These are phyloP conservation scores for Debaryomycetaceae sp. DNA, from an alignment of 1,139 yeast genomes.

Conservation along the genomic window DNA sequence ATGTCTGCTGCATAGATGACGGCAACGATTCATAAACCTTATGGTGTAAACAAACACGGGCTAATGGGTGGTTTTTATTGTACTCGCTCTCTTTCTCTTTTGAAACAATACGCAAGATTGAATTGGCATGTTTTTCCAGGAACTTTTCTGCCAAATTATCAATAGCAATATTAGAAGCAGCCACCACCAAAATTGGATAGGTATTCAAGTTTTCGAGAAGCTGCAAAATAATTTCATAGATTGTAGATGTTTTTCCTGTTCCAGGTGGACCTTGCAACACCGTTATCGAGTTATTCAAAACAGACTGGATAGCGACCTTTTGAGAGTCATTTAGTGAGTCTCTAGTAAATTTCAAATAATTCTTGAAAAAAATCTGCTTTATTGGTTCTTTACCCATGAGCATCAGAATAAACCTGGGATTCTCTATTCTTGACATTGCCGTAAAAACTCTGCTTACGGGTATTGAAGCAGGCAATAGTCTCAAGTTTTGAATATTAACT, in stretches of 20 bases:
- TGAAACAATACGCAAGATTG: slow-evolving; percentile 59
- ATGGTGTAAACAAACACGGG: slow-evolving; percentile 61
- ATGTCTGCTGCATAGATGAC: slow-evolving; percentile 35
- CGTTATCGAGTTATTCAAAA: slow-evolving; percentile 62
- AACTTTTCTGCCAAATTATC: slow-evolving; percentile 75
- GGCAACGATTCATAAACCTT: slow-evolving; percentile 53
- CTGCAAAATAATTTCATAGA: slow-evolving; percentile 63
- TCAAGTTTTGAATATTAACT: slow-evolving; percentile 37
- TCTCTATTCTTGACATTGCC: slow-evolving; percentile 60
- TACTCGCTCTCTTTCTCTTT: slow-evolving; percentile 62
- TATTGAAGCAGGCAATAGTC: slow-evolving; percentile 59
- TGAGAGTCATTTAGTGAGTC: slow-evolving; percentile 60
- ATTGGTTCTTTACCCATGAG: slow-evolving; percentile 60
- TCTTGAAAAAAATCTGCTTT: slow-evolving; percentile 55
- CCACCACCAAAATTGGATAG: slow-evolving; percentile 67
- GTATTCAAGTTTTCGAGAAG: slow-evolving; percentile 52
- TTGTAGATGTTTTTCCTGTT: slow-evolving; percentile 65
- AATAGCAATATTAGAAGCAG: slow-evolving; percentile 74
- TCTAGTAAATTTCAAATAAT: slow-evolving; percentile 48
- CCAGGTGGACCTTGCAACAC: slow-evolving; percentile 70
- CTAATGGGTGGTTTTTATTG: slow-evolving; percentile 50
- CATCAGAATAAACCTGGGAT: slow-evolving; percentile 56
- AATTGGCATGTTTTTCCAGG: slow-evolving; percentile 45
- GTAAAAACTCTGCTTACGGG: slow-evolving; percentile 60
- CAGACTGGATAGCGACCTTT: slow-evolving; percentile 64